Percentiles rank a stretch among this genome's conserved stretches.
Evolutionary conservation across 768 basidiomycete species (phyloP).

Genomic region (Gyrodon lividus): DNA sequence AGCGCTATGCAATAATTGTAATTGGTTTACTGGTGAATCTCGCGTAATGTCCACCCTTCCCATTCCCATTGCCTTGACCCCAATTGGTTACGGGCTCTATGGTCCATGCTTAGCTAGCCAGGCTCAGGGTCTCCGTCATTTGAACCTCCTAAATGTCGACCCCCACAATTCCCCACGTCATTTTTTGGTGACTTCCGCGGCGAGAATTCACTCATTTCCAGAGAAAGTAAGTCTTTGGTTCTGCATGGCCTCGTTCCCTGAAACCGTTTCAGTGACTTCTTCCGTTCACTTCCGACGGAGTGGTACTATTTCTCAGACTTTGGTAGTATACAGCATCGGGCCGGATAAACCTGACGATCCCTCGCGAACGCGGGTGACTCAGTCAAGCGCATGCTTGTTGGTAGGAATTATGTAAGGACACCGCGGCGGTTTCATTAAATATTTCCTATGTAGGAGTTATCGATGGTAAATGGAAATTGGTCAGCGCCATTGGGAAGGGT

Average conservation of each 20-base stretch:
- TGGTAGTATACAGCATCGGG: conserved; percentile 16
- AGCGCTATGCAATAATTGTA: conserved; percentile 3
- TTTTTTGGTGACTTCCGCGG: neutral
- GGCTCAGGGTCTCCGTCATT: neutral
- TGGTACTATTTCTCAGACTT: neutral
- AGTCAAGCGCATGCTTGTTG: conserved; percentile 17
- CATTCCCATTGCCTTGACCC: neutral
- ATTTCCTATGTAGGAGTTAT: conserved; percentile 17
- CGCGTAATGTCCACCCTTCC: neutral
- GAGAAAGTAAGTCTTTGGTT: conserved; percentile 3
- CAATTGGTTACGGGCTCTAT: neutral
- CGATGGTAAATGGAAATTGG: conserved; percentile 17
- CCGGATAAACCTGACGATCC: conserved; percentile 33
- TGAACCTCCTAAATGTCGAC: conserved; percentile 19
- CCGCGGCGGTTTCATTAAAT: conserved; percentile 22
- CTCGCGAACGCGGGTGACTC: conserved; percentile 26
- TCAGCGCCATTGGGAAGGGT: neutral
- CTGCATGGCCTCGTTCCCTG: neutral
- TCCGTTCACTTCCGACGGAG: conserved; percentile 24
- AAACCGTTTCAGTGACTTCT: conserved; percentile 9
- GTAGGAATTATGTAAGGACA: conserved; percentile 19
- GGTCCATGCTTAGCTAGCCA: neutral
- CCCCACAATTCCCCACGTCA: conserved; percentile 25
- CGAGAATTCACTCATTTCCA: conserved; percentile 5
- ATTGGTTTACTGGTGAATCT: conserved; percentile 9